Evolutionary conservation across 2,329 filamentous ascomycete genomes (phyloP).

Genomic region (Pochonia chlamydosporia): DNA sequence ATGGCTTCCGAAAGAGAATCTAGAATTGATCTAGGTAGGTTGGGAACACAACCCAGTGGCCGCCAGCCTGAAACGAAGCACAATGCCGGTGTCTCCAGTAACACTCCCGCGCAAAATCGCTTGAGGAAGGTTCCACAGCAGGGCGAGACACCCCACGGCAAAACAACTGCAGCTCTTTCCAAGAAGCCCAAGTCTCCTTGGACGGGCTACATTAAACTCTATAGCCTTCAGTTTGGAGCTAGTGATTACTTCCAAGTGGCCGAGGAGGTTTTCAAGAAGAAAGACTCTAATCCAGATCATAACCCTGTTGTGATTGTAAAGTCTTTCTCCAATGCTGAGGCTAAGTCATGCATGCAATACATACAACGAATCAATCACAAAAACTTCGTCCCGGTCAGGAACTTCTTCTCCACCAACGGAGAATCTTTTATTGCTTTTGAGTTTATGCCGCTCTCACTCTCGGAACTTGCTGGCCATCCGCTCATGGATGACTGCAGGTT

Average conservation of each 20-base stretch:
- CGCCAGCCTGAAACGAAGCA: background rate
- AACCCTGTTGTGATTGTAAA: background rate
- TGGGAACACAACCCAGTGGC: background rate
- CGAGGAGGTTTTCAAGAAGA: background rate
- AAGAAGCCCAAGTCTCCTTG: background rate
- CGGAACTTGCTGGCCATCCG: constrained; percentile 4
- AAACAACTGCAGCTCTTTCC: background rate
- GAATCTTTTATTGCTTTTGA: constrained; percentile 4
- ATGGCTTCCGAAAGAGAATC: background rate
- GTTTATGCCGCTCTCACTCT: constrained; percentile 8
- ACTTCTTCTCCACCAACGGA: background rate
- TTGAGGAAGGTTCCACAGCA: background rate
- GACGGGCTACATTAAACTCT: background rate
- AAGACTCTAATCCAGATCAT: background rate
- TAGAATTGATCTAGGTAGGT: background rate
- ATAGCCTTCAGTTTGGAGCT: background rate
- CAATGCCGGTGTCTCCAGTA: background rate
- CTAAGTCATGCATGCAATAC: background rate
- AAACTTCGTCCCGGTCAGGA: background rate
- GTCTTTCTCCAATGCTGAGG: background rate
- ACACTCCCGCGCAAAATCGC: background rate
- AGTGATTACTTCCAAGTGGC: background rate
- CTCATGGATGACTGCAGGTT: constrained; percentile 6
- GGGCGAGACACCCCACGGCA: background rate
- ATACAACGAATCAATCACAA: constrained; percentile 4